Conservation (phyloP, 2,329 filamentous ascomycete genomes). For the Neopestalotiopsis clavispora region DNA sequence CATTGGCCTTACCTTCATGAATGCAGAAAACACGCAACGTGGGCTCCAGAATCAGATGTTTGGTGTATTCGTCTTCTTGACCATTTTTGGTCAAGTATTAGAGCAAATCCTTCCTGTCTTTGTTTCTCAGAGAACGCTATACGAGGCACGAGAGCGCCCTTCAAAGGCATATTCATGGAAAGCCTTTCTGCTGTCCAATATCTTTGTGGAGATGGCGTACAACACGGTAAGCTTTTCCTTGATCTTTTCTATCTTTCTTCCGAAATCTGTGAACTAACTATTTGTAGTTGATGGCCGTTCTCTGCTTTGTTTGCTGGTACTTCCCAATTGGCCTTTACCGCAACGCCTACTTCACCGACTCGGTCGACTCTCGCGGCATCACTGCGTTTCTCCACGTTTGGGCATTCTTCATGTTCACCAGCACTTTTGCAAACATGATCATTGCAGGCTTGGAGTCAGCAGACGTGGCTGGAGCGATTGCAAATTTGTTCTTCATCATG, state of each 20-base stretch:
- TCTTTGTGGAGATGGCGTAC: conserved; percentile 86
- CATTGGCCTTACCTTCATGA: conserved; percentile 82
- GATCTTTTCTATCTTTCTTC: conserved; percentile 59
- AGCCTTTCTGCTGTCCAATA: conserved; percentile 82
- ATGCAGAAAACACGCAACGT: conserved; percentile 72
- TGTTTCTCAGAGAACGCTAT: conserved; percentile 78
- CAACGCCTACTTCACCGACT: conserved; percentile 67
- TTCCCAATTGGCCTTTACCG: conserved; percentile 80
- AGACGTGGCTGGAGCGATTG: conserved; percentile 77
- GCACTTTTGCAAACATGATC: conserved; percentile 79
- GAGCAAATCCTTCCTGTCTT: conserved; percentile 89
- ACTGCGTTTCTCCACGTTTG: conserved; percentile 81
- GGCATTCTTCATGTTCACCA: conserved; percentile 79
- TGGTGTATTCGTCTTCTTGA: conserved; percentile 81
- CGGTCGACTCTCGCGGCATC: conserved; percentile 71
- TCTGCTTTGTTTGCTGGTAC: conserved; percentile 61
- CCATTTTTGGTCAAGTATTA: conserved; percentile 79
- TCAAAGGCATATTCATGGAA: conserved; percentile 86
- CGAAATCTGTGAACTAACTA: too few relatives aligned
- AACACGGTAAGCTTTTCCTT: conserved; percentile 78
- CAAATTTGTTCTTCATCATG: conserved; percentile 75
- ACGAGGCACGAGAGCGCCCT: conserved; percentile 83
- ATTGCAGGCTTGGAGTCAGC: conserved; percentile 78
- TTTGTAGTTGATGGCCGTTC: too few relatives aligned
- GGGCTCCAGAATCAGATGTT: conserved; percentile 89